Conservation (phyloP, 2,329 filamentous ascomycete species). For the Colletotrichum caudatum region DNA sequence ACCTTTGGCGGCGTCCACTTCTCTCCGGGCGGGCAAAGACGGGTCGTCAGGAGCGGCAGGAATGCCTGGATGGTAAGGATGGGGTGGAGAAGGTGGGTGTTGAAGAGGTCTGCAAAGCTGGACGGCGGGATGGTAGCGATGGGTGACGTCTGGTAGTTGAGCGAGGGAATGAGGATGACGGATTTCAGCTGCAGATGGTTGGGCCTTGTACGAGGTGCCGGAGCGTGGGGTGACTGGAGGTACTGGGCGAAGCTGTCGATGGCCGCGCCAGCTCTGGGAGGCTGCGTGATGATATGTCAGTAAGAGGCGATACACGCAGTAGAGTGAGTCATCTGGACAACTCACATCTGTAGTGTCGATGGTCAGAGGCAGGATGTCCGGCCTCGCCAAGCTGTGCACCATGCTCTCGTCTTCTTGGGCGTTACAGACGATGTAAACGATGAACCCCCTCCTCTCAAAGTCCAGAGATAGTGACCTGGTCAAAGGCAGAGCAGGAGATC, state of each 20-base stretch:
- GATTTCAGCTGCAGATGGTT: conserved; percentile 83
- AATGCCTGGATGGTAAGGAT: conserved; percentile 91
- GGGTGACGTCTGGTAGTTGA: conserved; percentile 83
- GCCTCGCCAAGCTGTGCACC: conserved; percentile 79
- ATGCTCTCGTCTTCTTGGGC: conserved; percentile 86
- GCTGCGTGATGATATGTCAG: conserved; percentile 57
- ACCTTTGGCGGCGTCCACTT: conserved; percentile 72
- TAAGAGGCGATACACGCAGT: conserved; percentile 1
- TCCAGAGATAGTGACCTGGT: conserved; percentile 87
- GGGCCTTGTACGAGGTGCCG: conserved; percentile 79
- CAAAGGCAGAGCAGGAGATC: conserved; percentile 86
- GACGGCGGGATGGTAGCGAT: conserved; percentile 88
- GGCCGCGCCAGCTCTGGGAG: conserved; percentile 74
- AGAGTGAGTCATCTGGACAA: conserved; percentile 41
- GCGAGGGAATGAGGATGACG: conserved; percentile 84
- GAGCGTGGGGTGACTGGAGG: conserved; percentile 79
- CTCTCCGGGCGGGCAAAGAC: conserved; percentile 65
- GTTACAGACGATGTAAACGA: conserved; percentile 90
- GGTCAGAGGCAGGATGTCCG: conserved; percentile 84
- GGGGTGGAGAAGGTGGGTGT: conserved; percentile 90
- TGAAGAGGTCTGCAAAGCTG: conserved; percentile 89
- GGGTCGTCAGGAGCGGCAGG: conserved; percentile 79
- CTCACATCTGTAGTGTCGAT: conserved; percentile 85
- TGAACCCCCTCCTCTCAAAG: conserved; percentile 89
- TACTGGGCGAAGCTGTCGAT: conserved; percentile 79